Percentiles rank a stretch among this genome's conserved stretches.
These are phyloP conservation scores for Russula sp. DNA, from an alignment of 768 basidiomycete species.

Conservation along the genomic window DNA sequence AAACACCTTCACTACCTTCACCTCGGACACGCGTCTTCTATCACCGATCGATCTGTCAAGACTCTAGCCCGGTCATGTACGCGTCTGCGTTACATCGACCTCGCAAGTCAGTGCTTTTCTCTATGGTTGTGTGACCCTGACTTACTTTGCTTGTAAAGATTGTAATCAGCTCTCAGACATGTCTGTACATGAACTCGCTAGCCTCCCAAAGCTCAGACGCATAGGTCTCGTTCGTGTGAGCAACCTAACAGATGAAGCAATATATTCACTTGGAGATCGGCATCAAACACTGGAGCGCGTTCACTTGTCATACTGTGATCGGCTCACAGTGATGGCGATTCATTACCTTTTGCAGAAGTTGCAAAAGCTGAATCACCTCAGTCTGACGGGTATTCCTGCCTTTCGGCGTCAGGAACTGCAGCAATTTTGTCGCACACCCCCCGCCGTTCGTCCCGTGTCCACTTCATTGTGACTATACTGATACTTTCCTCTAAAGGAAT, in stretches of 20 bases:
- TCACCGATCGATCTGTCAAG: slow-evolving; percentile 85
- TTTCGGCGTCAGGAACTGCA: slow-evolving; percentile 84
- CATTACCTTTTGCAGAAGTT: slow-evolving; percentile 85
- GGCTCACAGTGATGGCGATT: slow-evolving; percentile 85
- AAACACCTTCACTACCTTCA: slow-evolving; percentile 92
- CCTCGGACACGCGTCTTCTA: slow-evolving; percentile 82
- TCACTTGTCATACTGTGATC: slow-evolving; percentile 95
- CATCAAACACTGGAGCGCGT: slow-evolving; percentile 88
- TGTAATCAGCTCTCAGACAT: slow-evolving; percentile 85
- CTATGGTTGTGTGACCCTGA: slow-evolving; percentile 15
- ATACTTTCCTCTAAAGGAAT: slow-evolving; percentile 57
- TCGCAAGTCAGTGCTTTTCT: slow-evolving; percentile 65
- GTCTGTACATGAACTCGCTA: slow-evolving; percentile 87
- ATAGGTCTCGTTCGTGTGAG: slow-evolving; percentile 92
- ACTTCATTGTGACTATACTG: neutral
- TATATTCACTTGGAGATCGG: slow-evolving; percentile 80
- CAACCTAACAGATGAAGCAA: slow-evolving; percentile 90
- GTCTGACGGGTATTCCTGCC: slow-evolving; percentile 92
- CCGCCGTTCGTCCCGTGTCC: slow-evolving; percentile 48
- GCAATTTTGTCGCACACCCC: slow-evolving; percentile 82
- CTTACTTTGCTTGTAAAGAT: slow-evolving; percentile 38
- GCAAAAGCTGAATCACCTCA: slow-evolving; percentile 89
- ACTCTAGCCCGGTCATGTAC: slow-evolving; percentile 81
- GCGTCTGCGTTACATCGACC: slow-evolving; percentile 88
- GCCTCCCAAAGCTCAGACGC: slow-evolving; percentile 82